Percentiles rank a stretch among this genome's conserved stretches.
Evolutionary conservation across 106 monocot species (phyloP).

Genomic region (Acorus calamus): DNA sequence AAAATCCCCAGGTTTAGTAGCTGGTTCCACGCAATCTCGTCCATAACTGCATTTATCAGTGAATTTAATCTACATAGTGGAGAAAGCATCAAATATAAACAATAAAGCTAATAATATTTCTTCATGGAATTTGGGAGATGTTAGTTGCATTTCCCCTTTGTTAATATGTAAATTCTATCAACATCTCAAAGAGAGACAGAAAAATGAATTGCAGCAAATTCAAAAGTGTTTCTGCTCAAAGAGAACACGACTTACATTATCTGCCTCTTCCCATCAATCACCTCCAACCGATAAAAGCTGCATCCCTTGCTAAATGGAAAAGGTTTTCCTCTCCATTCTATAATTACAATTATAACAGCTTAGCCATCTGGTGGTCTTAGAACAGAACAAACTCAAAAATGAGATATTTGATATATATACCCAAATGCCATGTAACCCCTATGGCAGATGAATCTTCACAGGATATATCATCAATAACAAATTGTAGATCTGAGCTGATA

Average conservation of each 20-base stretch:
- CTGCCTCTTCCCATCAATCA: conserved; percentile 43
- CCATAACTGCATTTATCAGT: conserved; percentile 46
- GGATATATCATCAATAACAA: conserved; percentile 83
- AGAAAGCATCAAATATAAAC: too few species aligned
- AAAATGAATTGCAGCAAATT: background rate
- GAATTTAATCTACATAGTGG: background rate
- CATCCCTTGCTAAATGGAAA: conserved; percentile 97
- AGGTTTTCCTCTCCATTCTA: conserved; percentile 72
- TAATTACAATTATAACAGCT: background rate
- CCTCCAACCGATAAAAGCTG: conserved; percentile 71
- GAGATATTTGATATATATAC: conserved; percentile 20
- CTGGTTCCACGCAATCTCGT: conserved; percentile 86
- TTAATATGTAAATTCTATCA: too few species aligned
- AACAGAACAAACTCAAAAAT: too few species aligned
- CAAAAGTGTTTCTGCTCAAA: background rate
- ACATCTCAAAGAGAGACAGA: too few species aligned
- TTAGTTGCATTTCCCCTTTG: too few species aligned
- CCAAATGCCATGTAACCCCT: conserved; percentile 96
- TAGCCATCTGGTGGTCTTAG: too few species aligned
- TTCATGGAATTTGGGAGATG: too few species aligned
- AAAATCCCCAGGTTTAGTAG: conserved; percentile 59
- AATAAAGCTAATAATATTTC: too few species aligned
- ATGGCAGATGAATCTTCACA: conserved; percentile 53
- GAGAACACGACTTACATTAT: conserved; percentile 38
- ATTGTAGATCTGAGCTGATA: conserved; percentile 54